These are phyloP conservation scores for Gossypium bickii DNA, from an alignment of 345 rosid species.

Conservation along the genomic window DNA sequence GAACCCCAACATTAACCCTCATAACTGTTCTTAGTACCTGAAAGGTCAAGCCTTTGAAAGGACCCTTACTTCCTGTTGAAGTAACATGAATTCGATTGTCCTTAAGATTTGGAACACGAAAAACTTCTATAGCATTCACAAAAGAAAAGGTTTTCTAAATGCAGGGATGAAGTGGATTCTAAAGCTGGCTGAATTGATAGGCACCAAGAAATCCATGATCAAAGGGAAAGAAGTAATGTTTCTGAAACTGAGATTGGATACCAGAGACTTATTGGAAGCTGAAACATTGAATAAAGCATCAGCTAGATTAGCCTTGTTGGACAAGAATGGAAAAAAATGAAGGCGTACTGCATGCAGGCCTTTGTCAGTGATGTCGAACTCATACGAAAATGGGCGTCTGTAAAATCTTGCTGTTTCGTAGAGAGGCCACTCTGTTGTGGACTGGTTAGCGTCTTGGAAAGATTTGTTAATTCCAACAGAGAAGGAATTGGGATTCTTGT, in stretches of 20 bases:
- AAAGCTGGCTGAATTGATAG: not conserved
- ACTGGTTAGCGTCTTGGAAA: not conserved
- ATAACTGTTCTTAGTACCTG: conserved; percentile 28
- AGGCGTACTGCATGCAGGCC: conserved; percentile 42
- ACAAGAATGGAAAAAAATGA: conserved; percentile 29
- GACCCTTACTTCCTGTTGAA: not conserved
- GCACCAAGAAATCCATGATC: conserved; percentile 45
- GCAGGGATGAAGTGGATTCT: conserved; percentile 20
- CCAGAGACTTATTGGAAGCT: conserved; percentile 25
- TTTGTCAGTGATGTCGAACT: conserved; percentile 19
- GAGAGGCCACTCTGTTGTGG: not conserved
- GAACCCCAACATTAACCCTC: conserved; percentile 43
- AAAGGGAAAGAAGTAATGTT: conserved; percentile 15
- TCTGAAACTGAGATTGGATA: conserved; percentile 23
- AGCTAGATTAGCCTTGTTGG: conserved; percentile 23
- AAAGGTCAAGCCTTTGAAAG: conserved; percentile 15
- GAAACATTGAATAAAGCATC: conserved; percentile 35
- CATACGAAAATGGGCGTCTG: conserved; percentile 27
- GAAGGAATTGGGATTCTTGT: conserved; percentile 22
- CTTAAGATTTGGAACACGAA: conserved; percentile 28
- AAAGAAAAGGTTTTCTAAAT: conserved; percentile 35
- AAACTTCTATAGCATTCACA: conserved; percentile 63
- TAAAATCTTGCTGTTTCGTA: conserved; percentile 49
- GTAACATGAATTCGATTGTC: conserved; percentile 10
- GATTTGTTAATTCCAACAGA: conserved; percentile 13